Percentiles rank a stretch among this genome's conserved stretches.
These are phyloP conservation scores for Tolypocladium amazonense DNA, from an alignment of 2,329 filamentous ascomycete species.

Conservation along the genomic window DNA sequence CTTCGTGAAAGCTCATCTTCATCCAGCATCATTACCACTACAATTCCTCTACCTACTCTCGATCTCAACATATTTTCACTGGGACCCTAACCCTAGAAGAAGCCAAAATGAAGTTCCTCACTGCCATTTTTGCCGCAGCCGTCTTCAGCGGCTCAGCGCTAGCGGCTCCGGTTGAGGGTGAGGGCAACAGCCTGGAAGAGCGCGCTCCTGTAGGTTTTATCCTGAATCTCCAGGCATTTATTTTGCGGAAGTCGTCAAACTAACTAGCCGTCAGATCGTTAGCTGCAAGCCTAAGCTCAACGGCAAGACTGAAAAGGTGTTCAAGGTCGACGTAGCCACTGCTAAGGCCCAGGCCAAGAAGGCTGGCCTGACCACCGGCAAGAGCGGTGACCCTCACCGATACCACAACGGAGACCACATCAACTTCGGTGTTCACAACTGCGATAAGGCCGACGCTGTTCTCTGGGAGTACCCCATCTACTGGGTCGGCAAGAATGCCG, in stretches of 20 bases:
- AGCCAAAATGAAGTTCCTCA: slow-evolving; percentile 3
- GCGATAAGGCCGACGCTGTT: background rate
- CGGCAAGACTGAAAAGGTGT: background rate
- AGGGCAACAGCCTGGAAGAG: background rate
- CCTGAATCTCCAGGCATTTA: background rate
- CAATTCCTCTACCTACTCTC: background rate
- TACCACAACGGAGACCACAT: slow-evolving; percentile 1
- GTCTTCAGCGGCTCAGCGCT: background rate
- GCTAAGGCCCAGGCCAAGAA: slow-evolving; percentile 1
- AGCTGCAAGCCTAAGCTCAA: slow-evolving; percentile 1
- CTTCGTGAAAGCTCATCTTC: background rate
- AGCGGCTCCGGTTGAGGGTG: background rate
- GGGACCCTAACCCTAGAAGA: too few relatives aligned
- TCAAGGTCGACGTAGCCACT: background rate
- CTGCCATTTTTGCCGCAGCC: background rate
- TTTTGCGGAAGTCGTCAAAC: too few relatives aligned
- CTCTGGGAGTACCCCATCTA: slow-evolving; percentile 4
- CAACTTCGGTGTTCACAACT: background rate
- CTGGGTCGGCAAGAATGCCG: slow-evolving; percentile 1
- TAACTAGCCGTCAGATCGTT: background rate
- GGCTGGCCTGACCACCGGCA: slow-evolving; percentile 2
- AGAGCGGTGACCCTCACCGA: slow-evolving; percentile 3
- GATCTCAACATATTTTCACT: background rate
- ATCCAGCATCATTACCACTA: background rate
- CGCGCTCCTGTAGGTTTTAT: background rate